Evolutionary conservation across 768 basidiomycete genomes (phyloP), one percentile per base, ranked within the genome.

Genomic region (Termitomyces sp.): DNA sequence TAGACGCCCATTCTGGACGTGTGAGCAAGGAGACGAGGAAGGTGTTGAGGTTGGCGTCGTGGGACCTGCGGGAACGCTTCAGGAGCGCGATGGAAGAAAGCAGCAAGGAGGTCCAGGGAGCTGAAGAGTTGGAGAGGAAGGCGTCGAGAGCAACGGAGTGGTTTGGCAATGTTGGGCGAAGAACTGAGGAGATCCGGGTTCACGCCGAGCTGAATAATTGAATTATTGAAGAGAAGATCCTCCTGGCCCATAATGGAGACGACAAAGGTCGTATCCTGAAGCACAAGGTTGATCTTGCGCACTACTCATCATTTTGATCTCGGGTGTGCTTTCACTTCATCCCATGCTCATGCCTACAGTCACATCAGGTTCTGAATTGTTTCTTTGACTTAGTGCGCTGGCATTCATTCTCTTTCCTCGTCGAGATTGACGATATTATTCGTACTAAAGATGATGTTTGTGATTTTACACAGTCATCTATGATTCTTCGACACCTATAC

Each of bases 1-100:
- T 88, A 33, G 83, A 86, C 57, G 77, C 74, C 2, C 88, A 98
- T 68, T 80, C 83, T 2, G 79, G 76, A 46, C 79, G 96, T 23
- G 81, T 98, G 43, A 77, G 85, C 55, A 79, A 85, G 40, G 96
- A 98, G 80, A 91, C 93, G 26, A 82, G 96, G 66, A 98, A 98
- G 77, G 96, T 99, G 49, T 75, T 99, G 60, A 80, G 95, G 50
- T 72, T 94, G 33, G 95, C 91, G 20, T 86, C 89, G 23, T 98
- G 93, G 93, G 95, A 98, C 71, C 69, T 95, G 61, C 82, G 82
- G 65, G 90, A 92, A 73, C 82, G 88, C 46, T 96, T 94, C 79
- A 80, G 84, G 58, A 77, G 74, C 3, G 89, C 91, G 18, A 82
- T 94, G 78, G 94, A 98, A 65, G 87, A 89, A 69, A 77, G 85